Conservation (phyloP, 1,284 basidiomycete genomes). For the Heliocybe sulcata region DNA sequence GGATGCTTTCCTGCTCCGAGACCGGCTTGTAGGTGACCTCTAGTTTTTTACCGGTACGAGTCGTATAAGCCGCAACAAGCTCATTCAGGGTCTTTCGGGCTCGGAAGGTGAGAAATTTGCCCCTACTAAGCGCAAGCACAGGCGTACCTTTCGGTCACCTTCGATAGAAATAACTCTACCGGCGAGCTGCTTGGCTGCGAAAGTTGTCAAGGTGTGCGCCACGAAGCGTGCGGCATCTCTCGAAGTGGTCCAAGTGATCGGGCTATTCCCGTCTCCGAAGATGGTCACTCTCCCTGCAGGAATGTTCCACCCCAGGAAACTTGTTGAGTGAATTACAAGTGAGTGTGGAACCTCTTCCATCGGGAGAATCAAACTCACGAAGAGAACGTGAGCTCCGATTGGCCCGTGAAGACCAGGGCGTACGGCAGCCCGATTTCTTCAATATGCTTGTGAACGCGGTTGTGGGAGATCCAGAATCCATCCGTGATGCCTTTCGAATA, state of each 20-base stretch:
- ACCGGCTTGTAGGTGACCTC: constrained; percentile 8
- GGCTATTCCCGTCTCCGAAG: constrained; percentile 22
- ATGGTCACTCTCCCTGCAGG: constrained; percentile 23
- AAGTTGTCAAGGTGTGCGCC: constrained; percentile 25
- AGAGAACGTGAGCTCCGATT: constrained; percentile 12
- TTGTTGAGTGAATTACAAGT: too few species aligned
- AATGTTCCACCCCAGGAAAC: constrained; percentile 13
- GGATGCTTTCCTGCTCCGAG: constrained; percentile 7
- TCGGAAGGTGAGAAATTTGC: too few species aligned
- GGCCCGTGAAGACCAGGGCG: constrained; percentile 21
- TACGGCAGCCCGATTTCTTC: constrained; percentile 7
- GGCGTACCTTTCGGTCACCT: constrained; percentile 23
- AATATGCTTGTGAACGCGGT: constrained; percentile 1
- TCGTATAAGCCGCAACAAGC: constrained; percentile 8
- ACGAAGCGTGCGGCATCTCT: constrained; percentile 27
- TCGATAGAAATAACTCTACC: constrained; percentile 26
- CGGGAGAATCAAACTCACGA: too few species aligned
- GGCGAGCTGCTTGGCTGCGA: constrained; percentile 20
- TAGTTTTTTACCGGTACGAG: constrained; percentile 10
- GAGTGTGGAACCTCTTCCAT: too few species aligned
- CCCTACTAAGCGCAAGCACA: background rate
- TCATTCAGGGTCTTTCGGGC: constrained; percentile 15
- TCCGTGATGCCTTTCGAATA: background rate
- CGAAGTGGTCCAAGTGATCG: constrained; percentile 23
- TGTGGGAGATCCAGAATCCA: background rate